These are phyloP conservation scores for Pyrrhoderma lamaoense DNA, from an alignment of 1,284 basidiomycete genomes.

Conservation along the genomic window DNA sequence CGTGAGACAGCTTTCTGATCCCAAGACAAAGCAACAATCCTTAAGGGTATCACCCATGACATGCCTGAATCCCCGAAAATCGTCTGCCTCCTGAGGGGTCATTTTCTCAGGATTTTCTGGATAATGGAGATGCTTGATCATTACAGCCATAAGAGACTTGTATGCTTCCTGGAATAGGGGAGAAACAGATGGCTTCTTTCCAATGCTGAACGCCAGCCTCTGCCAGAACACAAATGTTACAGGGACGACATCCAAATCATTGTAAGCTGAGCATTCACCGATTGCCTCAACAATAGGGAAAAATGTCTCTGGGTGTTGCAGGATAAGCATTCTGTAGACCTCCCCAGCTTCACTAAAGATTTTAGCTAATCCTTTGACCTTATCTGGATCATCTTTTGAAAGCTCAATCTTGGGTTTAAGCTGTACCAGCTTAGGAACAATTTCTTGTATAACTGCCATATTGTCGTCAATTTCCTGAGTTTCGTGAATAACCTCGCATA, in stretches of 20 bases:
- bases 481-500: conserved; percentile 96
- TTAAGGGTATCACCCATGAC: conserved; percentile 99
- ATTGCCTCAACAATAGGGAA: conserved; percentile 94
- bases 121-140: conserved; percentile 91
- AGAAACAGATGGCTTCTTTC: conserved; percentile 63
- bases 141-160: conserved; percentile 75
- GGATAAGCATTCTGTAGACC: conserved; percentile 85
- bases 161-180: conserved; percentile 77
- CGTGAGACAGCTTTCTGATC: conserved; percentile 78
- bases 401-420: conserved; percentile 59
- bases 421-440: conserved; percentile 78
- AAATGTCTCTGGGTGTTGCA: conserved; percentile 85
- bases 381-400: conserved; percentile 74
- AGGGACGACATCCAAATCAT: conserved; percentile 92
- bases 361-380: conserved; percentile 84
- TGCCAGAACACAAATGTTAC: conserved; percentile 99
- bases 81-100: conserved; percentile 83
- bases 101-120: conserved; percentile 64
- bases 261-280: conserved; percentile 88
- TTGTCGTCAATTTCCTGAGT: conserved; percentile 97
- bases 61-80: conserved; percentile 93
- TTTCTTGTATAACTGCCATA: conserved; percentile 79
- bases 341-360: conserved; percentile 96
- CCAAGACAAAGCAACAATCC: conserved; percentile 95
- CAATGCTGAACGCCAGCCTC: conserved; percentile 77